Conservation (phyloP, 2,329 filamentous ascomycete genomes). For the Neophaeococcomyces aloes region DNA sequence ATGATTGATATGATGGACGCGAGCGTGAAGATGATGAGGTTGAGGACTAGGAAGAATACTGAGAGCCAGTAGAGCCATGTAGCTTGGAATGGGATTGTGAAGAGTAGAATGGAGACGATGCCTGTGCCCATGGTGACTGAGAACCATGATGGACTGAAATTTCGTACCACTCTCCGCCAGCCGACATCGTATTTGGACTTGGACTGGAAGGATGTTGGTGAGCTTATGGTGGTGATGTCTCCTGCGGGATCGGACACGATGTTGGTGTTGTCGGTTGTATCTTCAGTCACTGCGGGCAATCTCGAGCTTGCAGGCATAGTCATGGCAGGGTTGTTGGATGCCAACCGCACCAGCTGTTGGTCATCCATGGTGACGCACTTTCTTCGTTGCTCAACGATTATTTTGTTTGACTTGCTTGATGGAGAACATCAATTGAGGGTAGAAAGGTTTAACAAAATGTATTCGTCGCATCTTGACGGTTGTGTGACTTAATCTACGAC, state of each 20-base stretch:
- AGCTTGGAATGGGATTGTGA: slow-evolving; percentile 51
- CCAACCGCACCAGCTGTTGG: slow-evolving; percentile 13
- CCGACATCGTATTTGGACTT: slow-evolving; percentile 28
- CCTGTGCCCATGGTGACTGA: slow-evolving; percentile 57
- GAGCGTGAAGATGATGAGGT: slow-evolving; percentile 45
- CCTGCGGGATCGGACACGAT: background rate
- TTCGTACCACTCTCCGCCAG: slow-evolving; percentile 30
- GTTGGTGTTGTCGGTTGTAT: background rate
- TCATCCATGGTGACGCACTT: slow-evolving; percentile 10
- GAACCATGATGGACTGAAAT: slow-evolving; percentile 45
- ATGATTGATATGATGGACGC: slow-evolving; percentile 42
- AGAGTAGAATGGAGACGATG: slow-evolving; percentile 54
- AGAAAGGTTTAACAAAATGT: too few relatives aligned
- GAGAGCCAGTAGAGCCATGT: slow-evolving; percentile 50
- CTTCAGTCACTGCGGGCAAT: background rate
- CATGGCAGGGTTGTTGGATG: slow-evolving; percentile 21
- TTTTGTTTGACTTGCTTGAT: too few relatives aligned
- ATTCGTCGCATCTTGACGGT: too few relatives aligned
- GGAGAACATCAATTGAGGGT: too few relatives aligned
- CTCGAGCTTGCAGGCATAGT: slow-evolving; percentile 12
- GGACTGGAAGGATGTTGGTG: background rate
- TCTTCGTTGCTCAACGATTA: too few relatives aligned
- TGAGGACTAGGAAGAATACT: slow-evolving; percentile 51
- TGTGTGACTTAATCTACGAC: too few relatives aligned
- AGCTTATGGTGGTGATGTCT: background rate